Base-by-base conservation (phyloP, 2,329 filamentous ascomycete genomes). In the Colletotrichum godetiae region DNA sequence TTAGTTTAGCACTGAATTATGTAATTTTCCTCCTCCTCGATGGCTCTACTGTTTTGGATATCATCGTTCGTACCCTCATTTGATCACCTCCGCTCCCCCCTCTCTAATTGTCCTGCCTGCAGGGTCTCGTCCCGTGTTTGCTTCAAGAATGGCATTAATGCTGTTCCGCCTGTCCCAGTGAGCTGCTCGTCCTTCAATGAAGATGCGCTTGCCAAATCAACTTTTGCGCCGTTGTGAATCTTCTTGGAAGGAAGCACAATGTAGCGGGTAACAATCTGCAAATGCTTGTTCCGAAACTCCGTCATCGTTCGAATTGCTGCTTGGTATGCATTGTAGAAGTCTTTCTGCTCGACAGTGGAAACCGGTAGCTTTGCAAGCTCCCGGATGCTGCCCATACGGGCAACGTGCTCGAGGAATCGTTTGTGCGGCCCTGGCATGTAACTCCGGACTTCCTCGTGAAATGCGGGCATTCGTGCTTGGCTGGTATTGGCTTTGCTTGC, bases 391-490 rank as follows among this genome's bases (percentile, higher is more conserved):
- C 93, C 90, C 66, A 94, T 89, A 5, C 87, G 86, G 56, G 89
- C 87, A 7, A 97, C 89, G 60, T 93, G 88, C 67, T 92, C 87
- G 1, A 98, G 86, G 82, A 98, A 98, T 2, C 90, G 88, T 2
- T 92, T 89, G 80, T 98, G 96, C 0, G 91, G 90, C 0, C 93
- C 94, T 0, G 95, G 95, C 95, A 98, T 98, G 84, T 98, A 98
- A 46, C 89, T 89, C 64, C 95, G 91, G 86, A 98, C 96, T 77
- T 97, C 88, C 73, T 88, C 79, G 77, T 89, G 88, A 76, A 87
- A 90, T 73, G 83, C 85, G 22, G 78, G 77, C 57, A 78, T 76
- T 46, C 72, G 12, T 64, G 13, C 68, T 75, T 57, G 59, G 46
- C 46, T 72, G 7, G 62, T 31, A 7, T 42, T 49, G 19, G 57